Percentiles rank a stretch among this genome's conserved stretches.
Evolutionary conservation across 208 protist genomes (phyloP).

Genomic region (Sergeia podlipaevii): DNA sequence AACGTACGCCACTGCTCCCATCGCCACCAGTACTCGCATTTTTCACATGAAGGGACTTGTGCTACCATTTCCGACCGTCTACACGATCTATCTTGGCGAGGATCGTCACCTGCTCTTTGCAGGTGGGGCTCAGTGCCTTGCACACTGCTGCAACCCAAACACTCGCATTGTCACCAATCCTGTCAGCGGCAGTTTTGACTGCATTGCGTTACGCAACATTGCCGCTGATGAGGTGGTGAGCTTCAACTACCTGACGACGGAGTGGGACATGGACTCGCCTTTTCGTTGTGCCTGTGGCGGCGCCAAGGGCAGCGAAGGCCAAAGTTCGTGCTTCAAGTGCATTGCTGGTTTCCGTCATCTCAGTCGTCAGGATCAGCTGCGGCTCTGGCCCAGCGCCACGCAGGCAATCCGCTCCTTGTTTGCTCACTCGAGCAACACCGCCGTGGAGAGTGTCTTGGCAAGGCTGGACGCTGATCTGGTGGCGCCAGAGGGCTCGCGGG

Average conservation of each 20-base stretch:
- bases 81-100: slow-evolving; percentile 81
- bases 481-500: slow-evolving; percentile 12
- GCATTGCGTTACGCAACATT: slow-evolving; percentile 64
- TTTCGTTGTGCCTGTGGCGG: slow-evolving; percentile 72
- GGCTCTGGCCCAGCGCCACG: slow-evolving; percentile 52
- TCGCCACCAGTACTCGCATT: slow-evolving; percentile 47
- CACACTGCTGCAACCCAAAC: slow-evolving; percentile 81
- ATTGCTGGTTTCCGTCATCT: slow-evolving; percentile 75
- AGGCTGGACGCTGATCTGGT: slow-evolving; percentile 55
- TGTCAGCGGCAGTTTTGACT: slow-evolving; percentile 51
- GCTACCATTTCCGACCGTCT: slow-evolving; percentile 75
- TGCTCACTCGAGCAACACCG: slow-evolving; percentile 45
- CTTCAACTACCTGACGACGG: slow-evolving; percentile 88
- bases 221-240: slow-evolving; percentile 51
- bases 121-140: slow-evolving; percentile 68
- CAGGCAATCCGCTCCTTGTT: slow-evolving; percentile 55
- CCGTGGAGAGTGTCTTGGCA: slow-evolving; percentile 33
- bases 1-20: slow-evolving; percentile 48
- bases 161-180: slow-evolving; percentile 69
- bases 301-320: no score
- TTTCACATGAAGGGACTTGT: slow-evolving; percentile 74
- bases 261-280: slow-evolving; percentile 84
- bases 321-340: slow-evolving; percentile 52
- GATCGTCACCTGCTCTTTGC: slow-evolving; percentile 76
- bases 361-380: slow-evolving; percentile 36